Evolutionary conservation across 495 filamentous ascomycete species (phyloP).

Genomic region (Xylaria sp.): DNA sequence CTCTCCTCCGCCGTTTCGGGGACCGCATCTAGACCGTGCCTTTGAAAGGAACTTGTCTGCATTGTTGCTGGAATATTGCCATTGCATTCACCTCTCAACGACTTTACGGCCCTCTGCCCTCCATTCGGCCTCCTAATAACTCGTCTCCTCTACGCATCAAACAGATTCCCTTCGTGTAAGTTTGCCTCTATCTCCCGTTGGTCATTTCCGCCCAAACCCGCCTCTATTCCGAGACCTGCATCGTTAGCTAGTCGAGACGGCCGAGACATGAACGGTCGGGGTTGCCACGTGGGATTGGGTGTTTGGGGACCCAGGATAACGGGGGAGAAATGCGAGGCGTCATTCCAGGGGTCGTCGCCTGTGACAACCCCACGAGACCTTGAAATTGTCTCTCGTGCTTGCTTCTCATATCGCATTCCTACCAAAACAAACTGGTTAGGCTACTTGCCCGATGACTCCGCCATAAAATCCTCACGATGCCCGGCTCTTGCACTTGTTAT

Average conservation of each 20-base stretch:
- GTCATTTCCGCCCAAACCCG: constrained; percentile 29
- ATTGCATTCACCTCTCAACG: constrained; percentile 29
- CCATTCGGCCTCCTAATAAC: constrained; percentile 24
- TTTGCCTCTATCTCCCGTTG: constrained; percentile 32
- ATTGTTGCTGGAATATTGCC: constrained; percentile 48
- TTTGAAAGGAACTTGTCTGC: constrained; percentile 28
- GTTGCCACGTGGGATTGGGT: constrained; percentile 32
- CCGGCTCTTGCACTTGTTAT: background rate
- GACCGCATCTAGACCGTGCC: constrained; percentile 7
- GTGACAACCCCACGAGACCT: constrained; percentile 39
- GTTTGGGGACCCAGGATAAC: constrained; percentile 21
- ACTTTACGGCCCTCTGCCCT: constrained; percentile 18
- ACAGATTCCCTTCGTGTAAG: constrained; percentile 4
- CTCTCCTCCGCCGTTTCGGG: background rate
- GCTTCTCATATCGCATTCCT: constrained; percentile 39
- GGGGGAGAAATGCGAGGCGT: constrained; percentile 33
- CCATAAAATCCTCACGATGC: constrained; percentile 31
- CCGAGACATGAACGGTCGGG: constrained; percentile 27
- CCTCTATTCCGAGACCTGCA: constrained; percentile 5
- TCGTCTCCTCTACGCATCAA: constrained; percentile 12
- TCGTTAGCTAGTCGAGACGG: constrained; percentile 11
- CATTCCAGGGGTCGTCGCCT: constrained; percentile 38
- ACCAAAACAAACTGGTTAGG: constrained; percentile 26
- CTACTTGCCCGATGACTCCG: constrained; percentile 24
- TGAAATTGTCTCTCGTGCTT: constrained; percentile 39